phyloP scores from a whole-genome alignment of 164 flowering plant species.

The Malania oleifera region DNA sequence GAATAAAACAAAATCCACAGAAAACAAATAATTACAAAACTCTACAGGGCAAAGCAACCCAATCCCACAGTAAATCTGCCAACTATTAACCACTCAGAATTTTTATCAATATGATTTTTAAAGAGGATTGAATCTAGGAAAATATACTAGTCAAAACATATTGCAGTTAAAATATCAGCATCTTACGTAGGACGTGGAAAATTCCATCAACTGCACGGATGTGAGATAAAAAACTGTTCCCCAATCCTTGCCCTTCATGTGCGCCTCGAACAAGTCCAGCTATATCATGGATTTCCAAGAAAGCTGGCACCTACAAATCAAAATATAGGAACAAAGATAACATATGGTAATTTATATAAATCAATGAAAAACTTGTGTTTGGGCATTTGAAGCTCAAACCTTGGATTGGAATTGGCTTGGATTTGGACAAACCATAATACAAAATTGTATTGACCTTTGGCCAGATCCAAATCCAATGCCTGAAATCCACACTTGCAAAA shows the following conservation, averaged over 20 bases:
- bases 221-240: constrained; percentile 92
- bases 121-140: neutral
- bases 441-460: no score
- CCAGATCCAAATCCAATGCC: no score
- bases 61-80: no score
- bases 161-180: neutral
- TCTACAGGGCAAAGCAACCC: no score
- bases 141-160: neutral
- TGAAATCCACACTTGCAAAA: no score
- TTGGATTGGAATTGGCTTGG: no score
- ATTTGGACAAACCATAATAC: no score
- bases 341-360: no score
- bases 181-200: constrained; percentile 94
- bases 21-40: no score
- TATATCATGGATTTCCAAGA: constrained; percentile 95
- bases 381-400: no score
- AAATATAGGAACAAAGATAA: neutral
- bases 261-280: constrained; percentile 99
- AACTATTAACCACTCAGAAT: constrained; percentile 1
- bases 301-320: constrained; percentile 73
- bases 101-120: neutral
- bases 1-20: no score
- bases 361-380: no score
- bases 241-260: constrained; percentile 93
- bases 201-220: constrained; percentile 99